These are phyloP conservation scores for Crithidia sp. DNA, from an alignment of 208 protist species.

Conservation along the genomic window DNA sequence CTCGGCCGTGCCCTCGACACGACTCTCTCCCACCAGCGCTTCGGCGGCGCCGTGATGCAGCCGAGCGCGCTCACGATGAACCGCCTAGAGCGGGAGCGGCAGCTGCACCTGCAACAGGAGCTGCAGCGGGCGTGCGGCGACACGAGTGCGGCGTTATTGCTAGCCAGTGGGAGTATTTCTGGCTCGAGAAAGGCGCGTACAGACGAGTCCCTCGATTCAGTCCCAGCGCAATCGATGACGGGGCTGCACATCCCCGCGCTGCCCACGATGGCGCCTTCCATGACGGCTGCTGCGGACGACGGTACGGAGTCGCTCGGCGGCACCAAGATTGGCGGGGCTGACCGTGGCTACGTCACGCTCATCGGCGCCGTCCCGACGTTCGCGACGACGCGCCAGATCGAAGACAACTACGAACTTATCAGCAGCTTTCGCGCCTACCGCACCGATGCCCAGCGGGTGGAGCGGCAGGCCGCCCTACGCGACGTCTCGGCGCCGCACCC, in stretches of 20 bases:
- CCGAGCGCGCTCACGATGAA: conserved; percentile 59
- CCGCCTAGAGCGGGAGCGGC: conserved; percentile 41
- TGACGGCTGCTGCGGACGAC: conserved; percentile 72
- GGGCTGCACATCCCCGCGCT: conserved; percentile 56
- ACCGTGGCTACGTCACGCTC: conserved; percentile 72
- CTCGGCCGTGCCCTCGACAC: conserved; percentile 69
- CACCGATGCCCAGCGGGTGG: conserved; percentile 62
- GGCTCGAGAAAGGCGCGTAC: too few species aligned
- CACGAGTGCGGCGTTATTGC: neutral
- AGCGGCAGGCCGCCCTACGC: conserved; percentile 44
- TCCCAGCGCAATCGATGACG: too few species aligned
- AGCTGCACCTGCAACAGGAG: conserved; percentile 57
- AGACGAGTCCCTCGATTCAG: too few species aligned
- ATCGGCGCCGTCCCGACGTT: conserved; percentile 69
- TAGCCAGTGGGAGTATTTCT: neutral
- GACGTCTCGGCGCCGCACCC: conserved; percentile 68
- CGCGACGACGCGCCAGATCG: conserved; percentile 59
- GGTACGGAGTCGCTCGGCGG: conserved; percentile 63
- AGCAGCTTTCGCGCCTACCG: conserved; percentile 86
- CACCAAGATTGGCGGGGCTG: conserved; percentile 49
- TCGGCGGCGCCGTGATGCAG: conserved; percentile 40
- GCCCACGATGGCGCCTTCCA: conserved; percentile 75
- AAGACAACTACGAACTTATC: conserved; percentile 80
- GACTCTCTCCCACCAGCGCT: conserved; percentile 43
- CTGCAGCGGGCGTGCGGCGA: conserved; percentile 45